Percentiles rank a stretch among this genome's conserved stretches.
Conservation (phyloP, 2,329 filamentous ascomycete species). For the Sporothrix variecibatus region DNA sequence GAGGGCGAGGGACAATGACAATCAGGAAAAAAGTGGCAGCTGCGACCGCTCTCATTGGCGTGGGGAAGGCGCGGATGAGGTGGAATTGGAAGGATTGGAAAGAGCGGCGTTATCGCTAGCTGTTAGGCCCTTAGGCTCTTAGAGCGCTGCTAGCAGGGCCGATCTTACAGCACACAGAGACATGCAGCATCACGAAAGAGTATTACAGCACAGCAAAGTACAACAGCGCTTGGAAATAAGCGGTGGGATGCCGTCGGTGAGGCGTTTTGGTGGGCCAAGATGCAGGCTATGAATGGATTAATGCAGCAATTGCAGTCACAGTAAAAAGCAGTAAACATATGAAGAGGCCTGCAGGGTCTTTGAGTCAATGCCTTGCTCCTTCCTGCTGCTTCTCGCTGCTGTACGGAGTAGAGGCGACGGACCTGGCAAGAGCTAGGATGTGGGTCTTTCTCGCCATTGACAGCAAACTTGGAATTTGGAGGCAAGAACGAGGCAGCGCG, state of each 20-base stretch:
- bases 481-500: background rate
- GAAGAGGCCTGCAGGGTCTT: background rate
- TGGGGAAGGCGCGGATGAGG: conserved; percentile 20
- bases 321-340: background rate
- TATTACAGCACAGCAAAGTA: background rate
- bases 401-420: background rate
- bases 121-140: background rate
- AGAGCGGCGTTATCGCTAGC: conserved; percentile 6
- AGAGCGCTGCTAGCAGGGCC: background rate
- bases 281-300: background rate
- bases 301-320: background rate
- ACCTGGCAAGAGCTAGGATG: conserved; percentile 1
- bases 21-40: conserved; percentile 6
- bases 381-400: background rate
- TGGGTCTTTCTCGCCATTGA: background rate
- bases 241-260: conserved; percentile 18
- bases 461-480: conserved; percentile 4
- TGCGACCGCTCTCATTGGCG: conserved; percentile 4
- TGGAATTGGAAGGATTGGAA: background rate
- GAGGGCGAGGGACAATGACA: background rate
- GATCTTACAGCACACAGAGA: conserved; percentile 4
- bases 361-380: background rate
- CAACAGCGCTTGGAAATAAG: conserved; percentile 11
- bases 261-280: background rate
- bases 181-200: background rate